These are phyloP conservation scores for Cercospora sp. DNA, from an alignment of 2,329 filamentous ascomycete genomes.

Conservation along the genomic window DNA sequence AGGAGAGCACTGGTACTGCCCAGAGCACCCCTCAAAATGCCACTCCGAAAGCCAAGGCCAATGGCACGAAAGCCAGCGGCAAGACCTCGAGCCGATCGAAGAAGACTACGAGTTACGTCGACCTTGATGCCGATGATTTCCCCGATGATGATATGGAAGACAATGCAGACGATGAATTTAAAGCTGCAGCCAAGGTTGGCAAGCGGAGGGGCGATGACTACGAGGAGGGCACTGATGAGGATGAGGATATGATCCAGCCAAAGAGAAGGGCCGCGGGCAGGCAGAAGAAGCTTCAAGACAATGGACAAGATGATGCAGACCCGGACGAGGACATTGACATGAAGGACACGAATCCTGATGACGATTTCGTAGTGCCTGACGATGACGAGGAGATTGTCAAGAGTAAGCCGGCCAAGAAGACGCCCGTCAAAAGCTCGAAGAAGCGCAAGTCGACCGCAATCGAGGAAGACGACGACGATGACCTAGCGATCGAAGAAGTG, in stretches of 20 bases:
- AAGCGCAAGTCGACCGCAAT: constrained; percentile 63
- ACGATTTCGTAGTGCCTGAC: constrained; percentile 49
- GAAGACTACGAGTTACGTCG: constrained; percentile 45
- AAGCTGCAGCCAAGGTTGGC: constrained; percentile 65
- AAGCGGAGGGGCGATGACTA: constrained; percentile 65
- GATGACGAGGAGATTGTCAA: constrained; percentile 44
- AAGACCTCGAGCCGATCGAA: constrained; percentile 44
- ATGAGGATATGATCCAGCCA: constrained; percentile 68
- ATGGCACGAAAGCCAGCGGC: constrained; percentile 41
- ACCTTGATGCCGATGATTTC: constrained; percentile 39
- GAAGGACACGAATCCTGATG: constrained; percentile 51
- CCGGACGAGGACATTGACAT: constrained; percentile 53
- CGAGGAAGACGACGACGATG: constrained; percentile 56
- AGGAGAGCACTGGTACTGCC: constrained; percentile 12
- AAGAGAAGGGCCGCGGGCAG: constrained; percentile 29
- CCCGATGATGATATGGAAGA: constrained; percentile 45
- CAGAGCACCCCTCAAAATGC: constrained; percentile 44
- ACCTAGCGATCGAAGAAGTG: constrained; percentile 45
- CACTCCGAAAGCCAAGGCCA: constrained; percentile 37
- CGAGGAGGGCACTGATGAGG: constrained; percentile 62
- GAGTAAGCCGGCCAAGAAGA: constrained; percentile 43
- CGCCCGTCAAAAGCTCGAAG: constrained; percentile 39
- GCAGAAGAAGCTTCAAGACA: constrained; percentile 38
- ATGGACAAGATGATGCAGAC: constrained; percentile 44
- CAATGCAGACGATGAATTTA: constrained; percentile 80